Percentiles rank a stretch among this genome's conserved stretches.
Evolutionary conservation across 1,284 basidiomycete genomes (phyloP).

Genomic region (Sphaerobolus stellatus): DNA sequence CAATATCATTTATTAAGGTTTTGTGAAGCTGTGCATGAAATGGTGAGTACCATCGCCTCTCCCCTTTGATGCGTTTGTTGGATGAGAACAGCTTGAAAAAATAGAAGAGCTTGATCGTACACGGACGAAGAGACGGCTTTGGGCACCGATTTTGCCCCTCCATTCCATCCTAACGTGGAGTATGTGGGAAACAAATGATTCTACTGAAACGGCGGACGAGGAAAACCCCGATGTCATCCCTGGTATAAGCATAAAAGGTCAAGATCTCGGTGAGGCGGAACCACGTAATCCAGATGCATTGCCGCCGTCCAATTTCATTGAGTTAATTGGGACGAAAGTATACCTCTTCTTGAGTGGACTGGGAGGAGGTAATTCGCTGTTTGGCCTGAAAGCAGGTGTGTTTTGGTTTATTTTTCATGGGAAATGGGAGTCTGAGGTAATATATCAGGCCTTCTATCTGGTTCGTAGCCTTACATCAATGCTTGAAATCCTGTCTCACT

Average conservation of each 20-base stretch:
- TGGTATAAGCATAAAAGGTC: constrained; percentile 41
- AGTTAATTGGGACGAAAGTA: constrained; percentile 47
- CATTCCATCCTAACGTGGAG: constrained; percentile 42
- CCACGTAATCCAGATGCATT: constrained; percentile 74
- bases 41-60: constrained; percentile 37
- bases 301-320: constrained; percentile 59
- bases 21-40: constrained; percentile 41
- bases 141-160: constrained; percentile 61
- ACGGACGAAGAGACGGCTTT: constrained; percentile 52
- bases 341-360: constrained; percentile 43
- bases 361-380: constrained; percentile 62
- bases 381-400: constrained; percentile 77
- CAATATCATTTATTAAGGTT: constrained; percentile 69
- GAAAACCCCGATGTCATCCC: constrained; percentile 61
- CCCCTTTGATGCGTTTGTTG: neutral
- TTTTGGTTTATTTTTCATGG: too few relatives aligned
- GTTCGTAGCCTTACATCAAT: neutral
- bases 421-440: too few relatives aligned
- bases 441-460: constrained; percentile 30
- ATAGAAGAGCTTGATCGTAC: constrained; percentile 59
- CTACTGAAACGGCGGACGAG: constrained; percentile 47
- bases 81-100: constrained; percentile 55
- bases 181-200: constrained; percentile 48
- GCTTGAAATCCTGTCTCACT: neutral
- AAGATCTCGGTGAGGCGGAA: constrained; percentile 54